Evolutionary conservation across 192 early-diverging fungal genomes (phyloP), one percentile per base, ranked within the genome.

Genomic region (Rhizophlyctis rosea): DNA sequence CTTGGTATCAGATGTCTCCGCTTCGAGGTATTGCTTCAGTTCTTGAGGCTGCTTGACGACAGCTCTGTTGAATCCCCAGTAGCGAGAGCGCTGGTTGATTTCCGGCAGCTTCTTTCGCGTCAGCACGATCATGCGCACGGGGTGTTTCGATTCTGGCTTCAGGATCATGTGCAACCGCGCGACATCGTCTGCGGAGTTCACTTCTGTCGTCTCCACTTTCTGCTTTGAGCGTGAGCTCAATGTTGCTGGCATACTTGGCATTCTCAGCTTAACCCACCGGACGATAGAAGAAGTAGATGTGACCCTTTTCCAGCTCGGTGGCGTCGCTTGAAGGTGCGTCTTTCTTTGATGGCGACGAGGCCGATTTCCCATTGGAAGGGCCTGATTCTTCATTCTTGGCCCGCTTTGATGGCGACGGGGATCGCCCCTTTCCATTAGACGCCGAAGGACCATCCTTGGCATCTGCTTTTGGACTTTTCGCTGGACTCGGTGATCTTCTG

Each of bases 281-380:
- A 0, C 75, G 56, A 57, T 78, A 79, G 36, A 79, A 67, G 57
- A 79, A 79, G 39, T 65, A 77, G 34, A 79, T 74, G 28, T 77
- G 77, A 25, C 77, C 77, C 21, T 69, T 61, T 52, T 79, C 77
- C 11, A 77, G 25, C 28, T 39, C 34, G 21, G 50, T 50, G 54
- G 51, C 18, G 39, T 7, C 39, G 18, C 39, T 44, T 44, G 18
- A 7, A 55, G 39, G 39, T 18, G 39, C 39, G 7, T 44, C 39
- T 44, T 44, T 18, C 39, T 44, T 44, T 18, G 7, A 13, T 13
- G 39, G 39, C 39, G 39, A 44, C 39, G 9, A 18, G 7, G 39
- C 39, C 18, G 7, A 13, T 44, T 18, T 44, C 18, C 39, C 39
- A 13, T 44, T 44, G 7, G 7, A 18, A 18, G 39, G 39, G 39